Evolutionary conservation across 441 rosid genomes (phyloP).

Genomic region (Eruca vesicaria): DNA sequence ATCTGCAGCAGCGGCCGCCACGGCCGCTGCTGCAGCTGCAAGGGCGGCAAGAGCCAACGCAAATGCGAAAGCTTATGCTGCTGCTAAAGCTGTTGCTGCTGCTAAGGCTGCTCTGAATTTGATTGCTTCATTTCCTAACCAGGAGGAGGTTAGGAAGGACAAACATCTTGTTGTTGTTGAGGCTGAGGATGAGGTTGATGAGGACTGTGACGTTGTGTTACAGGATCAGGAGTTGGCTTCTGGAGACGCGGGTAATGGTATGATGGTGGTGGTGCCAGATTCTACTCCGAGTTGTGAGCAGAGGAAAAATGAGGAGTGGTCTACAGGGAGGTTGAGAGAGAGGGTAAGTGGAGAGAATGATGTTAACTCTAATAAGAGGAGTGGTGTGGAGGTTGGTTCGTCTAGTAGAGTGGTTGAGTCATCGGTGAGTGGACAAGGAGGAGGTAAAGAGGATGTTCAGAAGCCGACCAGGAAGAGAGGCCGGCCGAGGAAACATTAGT

Average conservation of each 20-base stretch:
- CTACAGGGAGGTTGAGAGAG: neutral
- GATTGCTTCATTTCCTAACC: neutral
- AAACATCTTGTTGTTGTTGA: neutral
- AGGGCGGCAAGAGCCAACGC: neutral
- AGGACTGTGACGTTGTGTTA: neutral
- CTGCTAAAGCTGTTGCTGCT: neutral
- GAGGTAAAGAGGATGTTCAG: neutral
- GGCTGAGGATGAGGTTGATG: neutral
- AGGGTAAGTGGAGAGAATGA: too few species aligned
- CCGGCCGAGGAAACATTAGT: neutral
- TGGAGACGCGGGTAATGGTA: neutral
- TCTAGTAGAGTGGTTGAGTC: neutral
- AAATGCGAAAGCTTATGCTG: neutral
- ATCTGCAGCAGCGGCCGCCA: neutral
- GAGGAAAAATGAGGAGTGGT: neutral
- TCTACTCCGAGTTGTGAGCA: neutral
- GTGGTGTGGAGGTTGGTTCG: too few species aligned
- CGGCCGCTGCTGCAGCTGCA: neutral
- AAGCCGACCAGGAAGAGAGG: neutral
- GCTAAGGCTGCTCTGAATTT: neutral
- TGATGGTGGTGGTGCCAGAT: neutral
- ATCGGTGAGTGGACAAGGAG: neutral
- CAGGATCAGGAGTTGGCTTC: neutral
- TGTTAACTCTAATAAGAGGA: too few species aligned
- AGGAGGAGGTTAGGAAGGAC: neutral